phyloP scores from a whole-genome alignment of 768 basidiomycete species.

The Russula vinacea region DNA sequence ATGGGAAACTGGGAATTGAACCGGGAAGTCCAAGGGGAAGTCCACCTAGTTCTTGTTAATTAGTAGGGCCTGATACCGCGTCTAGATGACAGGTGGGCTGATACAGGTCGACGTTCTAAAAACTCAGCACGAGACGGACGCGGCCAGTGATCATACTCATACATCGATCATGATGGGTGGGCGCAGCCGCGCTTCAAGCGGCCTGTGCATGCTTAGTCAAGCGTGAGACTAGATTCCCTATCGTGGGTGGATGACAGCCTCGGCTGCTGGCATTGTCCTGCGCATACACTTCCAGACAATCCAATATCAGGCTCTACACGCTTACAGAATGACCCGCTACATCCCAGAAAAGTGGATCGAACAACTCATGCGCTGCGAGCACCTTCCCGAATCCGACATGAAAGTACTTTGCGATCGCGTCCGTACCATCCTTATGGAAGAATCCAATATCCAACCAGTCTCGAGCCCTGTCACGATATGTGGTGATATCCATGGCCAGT shows the following conservation, averaged over 20 bases:
- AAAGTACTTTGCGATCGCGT: slow-evolving; percentile 90
- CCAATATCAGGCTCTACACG: not conserved
- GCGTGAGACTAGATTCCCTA: not conserved
- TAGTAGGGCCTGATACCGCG: too few relatives aligned
- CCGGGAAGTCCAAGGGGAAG: too few relatives aligned
- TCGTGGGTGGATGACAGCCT: not conserved
- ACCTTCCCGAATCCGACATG: slow-evolving; percentile 90
- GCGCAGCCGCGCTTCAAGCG: too few relatives aligned
- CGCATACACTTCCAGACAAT: too few relatives aligned
- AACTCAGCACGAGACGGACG: too few relatives aligned
- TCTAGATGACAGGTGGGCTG: too few relatives aligned
- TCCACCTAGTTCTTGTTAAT: too few relatives aligned
- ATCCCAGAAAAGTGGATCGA: slow-evolving; percentile 81
- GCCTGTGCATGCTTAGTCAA: not conserved
- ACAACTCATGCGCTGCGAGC: slow-evolving; percentile 80
- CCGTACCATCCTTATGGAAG: slow-evolving; percentile 85
- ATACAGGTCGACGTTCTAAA: too few relatives aligned
- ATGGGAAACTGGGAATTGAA: not conserved
- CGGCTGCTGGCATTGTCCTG: not conserved
- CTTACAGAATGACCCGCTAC: slow-evolving; percentile 22
- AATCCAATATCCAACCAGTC: slow-evolving; percentile 96
- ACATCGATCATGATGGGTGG: too few relatives aligned
- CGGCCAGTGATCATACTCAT: too few relatives aligned
- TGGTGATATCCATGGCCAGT: slow-evolving; percentile 97
- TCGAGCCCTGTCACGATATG: slow-evolving; percentile 92